Conservation (phyloP, 768 basidiomycete genomes). For the Mycena chlorophos region DNA sequence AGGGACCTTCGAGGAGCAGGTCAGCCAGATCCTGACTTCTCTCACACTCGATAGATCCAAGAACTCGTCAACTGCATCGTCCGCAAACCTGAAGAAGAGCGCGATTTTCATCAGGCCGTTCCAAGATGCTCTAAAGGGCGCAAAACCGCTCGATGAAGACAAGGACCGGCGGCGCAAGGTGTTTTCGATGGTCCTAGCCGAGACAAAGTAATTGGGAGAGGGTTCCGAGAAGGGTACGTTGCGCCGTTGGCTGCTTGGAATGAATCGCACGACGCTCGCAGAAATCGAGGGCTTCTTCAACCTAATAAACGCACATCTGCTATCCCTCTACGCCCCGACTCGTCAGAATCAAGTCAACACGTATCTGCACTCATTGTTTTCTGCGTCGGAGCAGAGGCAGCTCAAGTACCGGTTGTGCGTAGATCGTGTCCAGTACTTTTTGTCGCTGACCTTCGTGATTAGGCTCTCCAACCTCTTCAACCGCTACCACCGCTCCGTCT, state of each 20-base stretch:
- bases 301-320: conserved; percentile 71
- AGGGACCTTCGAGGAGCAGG: conserved; percentile 88
- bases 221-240: conserved; percentile 73
- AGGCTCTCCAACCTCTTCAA: conserved; percentile 87
- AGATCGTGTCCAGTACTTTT: not conserved
- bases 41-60: conserved; percentile 52
- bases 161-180: conserved; percentile 51
- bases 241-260: not conserved
- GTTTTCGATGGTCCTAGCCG: conserved; percentile 57
- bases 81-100: conserved; percentile 68
- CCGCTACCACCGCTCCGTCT: conserved; percentile 63
- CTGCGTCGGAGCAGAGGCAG: conserved; percentile 52
- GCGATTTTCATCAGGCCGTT: conserved; percentile 63
- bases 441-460: conserved; percentile 12
- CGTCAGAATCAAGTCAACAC: conserved; percentile 55
- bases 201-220: conserved; percentile 71
- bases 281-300: conserved; percentile 91
- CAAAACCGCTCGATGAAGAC: conserved; percentile 56
- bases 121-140: conserved; percentile 56
- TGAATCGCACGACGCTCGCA: conserved; percentile 26
- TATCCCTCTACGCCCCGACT: conserved; percentile 57
- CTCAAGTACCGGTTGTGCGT: conserved; percentile 79
- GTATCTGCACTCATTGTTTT: conserved; percentile 54
- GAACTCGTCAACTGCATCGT: conserved; percentile 78
- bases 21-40: conserved; percentile 27